These are phyloP conservation scores for Amaranthus palmeri DNA, from an alignment of 148 eudicot species.

Conservation along the genomic window DNA sequence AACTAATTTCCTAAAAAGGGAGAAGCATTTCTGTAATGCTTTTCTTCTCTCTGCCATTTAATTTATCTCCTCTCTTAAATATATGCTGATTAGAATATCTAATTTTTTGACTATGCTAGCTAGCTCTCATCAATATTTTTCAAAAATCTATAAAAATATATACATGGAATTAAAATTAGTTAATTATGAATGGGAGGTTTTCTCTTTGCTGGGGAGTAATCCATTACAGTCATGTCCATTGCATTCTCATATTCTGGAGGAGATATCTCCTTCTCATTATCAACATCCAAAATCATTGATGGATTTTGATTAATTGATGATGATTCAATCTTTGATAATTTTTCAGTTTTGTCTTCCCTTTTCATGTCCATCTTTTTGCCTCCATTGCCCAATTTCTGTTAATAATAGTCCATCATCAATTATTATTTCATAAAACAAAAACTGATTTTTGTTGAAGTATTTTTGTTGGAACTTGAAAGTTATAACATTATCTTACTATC, in stretches of 20 bases:
- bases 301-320: not conserved
- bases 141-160: not conserved
- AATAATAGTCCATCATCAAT: not conserved
- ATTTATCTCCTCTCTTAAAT: slow-evolving; percentile 9
- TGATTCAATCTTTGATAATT: not conserved
- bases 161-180: not conserved
- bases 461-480: too few relatives aligned
- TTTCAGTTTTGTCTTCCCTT: not conserved
- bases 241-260: slow-evolving; percentile 20
- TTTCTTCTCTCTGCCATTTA: slow-evolving; percentile 20
- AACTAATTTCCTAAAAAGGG: slow-evolving; percentile 26
- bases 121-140: not conserved
- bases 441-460: too few relatives aligned
- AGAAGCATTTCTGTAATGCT: slow-evolving; percentile 62
- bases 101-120: not conserved
- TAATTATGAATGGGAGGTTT: slow-evolving; percentile 60
- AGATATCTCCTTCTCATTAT: slow-evolving; percentile 7
- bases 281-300: not conserved
- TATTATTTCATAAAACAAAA: not conserved
- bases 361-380: not conserved
- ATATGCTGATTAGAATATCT: too few relatives aligned
- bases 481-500: too few relatives aligned
- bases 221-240: slow-evolving; percentile 58
- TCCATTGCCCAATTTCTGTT: slow-evolving; percentile 14
- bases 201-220: slow-evolving; percentile 59